Evolutionary conservation across 805 yeast genomes (phyloP).

Genomic region (Cyberlindnera saturnus): DNA sequence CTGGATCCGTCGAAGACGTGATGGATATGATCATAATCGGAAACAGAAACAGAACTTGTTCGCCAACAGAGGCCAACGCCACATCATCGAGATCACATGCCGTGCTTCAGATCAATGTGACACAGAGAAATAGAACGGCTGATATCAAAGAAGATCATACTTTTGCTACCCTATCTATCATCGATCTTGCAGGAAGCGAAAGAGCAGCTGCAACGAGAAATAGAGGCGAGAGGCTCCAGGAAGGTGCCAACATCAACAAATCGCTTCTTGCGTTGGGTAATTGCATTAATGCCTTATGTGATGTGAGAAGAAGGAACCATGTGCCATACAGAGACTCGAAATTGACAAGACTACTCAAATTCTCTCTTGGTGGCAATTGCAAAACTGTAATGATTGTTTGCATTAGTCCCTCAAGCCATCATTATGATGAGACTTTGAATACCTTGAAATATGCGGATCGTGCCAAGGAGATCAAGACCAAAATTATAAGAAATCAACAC

Average conservation of each 20-base stretch:
- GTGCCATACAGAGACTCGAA: constrained; percentile 91
- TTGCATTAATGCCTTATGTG: constrained; percentile 89
- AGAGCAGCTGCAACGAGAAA: constrained; percentile 87
- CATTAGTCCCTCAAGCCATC: constrained; percentile 77
- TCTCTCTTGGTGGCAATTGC: constrained; percentile 91
- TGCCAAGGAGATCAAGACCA: constrained; percentile 87
- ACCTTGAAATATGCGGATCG: constrained; percentile 88
- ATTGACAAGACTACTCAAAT: constrained; percentile 77
- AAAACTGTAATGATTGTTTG: constrained; percentile 96
- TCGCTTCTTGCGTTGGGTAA: constrained; percentile 87
- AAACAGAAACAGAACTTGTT: constrained; percentile 69
- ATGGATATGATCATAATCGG: constrained; percentile 74
- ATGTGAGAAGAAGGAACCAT: constrained; percentile 58
- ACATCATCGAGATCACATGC: constrained; percentile 93
- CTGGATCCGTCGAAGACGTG: constrained; percentile 60
- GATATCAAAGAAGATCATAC: constrained; percentile 63
- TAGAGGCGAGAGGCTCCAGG: constrained; percentile 72
- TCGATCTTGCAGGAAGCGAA: constrained; percentile 94
- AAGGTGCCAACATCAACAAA: constrained; percentile 91
- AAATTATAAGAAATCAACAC: constrained; percentile 65
- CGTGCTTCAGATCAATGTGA: constrained; percentile 73
- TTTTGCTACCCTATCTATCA: constrained; percentile 76
- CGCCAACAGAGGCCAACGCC: constrained; percentile 88
- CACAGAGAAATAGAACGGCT: constrained; percentile 52
- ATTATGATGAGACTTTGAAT: constrained; percentile 89